These are phyloP conservation scores for Trametes hirsuta DNA, from an alignment of 1,284 basidiomycete genomes.

Conservation along the genomic window DNA sequence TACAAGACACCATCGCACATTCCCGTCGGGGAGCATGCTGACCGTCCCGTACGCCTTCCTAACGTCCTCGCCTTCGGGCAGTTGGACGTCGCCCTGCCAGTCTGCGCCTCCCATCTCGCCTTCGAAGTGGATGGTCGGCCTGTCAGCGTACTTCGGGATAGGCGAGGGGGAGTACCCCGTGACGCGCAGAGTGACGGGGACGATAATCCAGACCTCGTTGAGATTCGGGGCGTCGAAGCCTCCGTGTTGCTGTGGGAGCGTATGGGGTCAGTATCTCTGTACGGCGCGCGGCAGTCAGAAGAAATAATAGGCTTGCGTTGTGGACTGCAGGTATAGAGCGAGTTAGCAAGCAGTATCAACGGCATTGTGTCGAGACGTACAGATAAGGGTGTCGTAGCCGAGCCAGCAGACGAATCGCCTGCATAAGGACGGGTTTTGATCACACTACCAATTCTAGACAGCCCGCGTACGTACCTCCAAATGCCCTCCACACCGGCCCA, in stretches of 20 bases:
- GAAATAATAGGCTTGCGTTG: conserved; percentile 35
- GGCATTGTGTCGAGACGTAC: conserved; percentile 38
- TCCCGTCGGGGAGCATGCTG: conserved; percentile 52
- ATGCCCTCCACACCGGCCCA: conserved; percentile 60
- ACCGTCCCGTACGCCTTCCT: conserved; percentile 48
- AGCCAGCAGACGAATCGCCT: conserved; percentile 63
- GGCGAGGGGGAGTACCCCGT: conserved; percentile 45
- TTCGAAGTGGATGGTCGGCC: conserved; percentile 55
- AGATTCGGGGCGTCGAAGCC: conserved; percentile 36
- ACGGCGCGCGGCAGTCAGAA: background rate
- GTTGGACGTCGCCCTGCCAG: conserved; percentile 31
- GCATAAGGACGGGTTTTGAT: background rate
- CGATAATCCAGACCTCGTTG: conserved; percentile 54
- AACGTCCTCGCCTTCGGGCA: conserved; percentile 23
- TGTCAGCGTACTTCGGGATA: conserved; percentile 35
- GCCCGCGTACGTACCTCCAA: conserved; percentile 46
- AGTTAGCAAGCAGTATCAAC: background rate
- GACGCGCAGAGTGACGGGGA: conserved; percentile 53
- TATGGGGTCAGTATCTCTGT: background rate
- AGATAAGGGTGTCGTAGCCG: conserved; percentile 55
- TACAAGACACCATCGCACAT: conserved; percentile 58
- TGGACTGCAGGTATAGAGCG: conserved; percentile 34
- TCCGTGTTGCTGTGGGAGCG: conserved; percentile 26
- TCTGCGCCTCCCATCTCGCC: conserved; percentile 46
- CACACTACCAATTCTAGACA: background rate